Evolutionary conservation across 208 protist species (phyloP).

Genomic region (Leishmania mexicana): DNA sequence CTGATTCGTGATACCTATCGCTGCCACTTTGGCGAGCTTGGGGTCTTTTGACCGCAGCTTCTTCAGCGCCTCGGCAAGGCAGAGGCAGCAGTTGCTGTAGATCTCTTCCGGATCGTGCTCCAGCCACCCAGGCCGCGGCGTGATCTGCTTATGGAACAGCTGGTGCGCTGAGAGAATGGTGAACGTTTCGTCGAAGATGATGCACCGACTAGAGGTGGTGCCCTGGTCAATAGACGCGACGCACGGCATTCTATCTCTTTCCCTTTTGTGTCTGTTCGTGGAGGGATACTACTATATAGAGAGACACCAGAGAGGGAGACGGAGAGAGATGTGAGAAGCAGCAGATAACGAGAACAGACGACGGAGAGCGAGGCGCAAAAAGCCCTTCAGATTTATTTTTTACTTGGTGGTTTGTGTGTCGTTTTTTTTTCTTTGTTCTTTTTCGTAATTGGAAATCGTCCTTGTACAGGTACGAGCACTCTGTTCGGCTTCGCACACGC

Average conservation of each 20-base stretch:
- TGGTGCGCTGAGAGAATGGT: constrained; percentile 76
- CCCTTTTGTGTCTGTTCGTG: not conserved
- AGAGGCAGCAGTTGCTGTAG: constrained; percentile 70
- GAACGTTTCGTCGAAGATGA: constrained; percentile 90
- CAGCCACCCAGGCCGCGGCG: constrained; percentile 92
- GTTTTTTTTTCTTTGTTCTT: not conserved
- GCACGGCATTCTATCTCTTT: constrained; percentile 58
- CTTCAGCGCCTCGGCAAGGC: constrained; percentile 68
- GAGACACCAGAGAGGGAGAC: not conserved
- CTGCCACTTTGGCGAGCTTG: constrained; percentile 54
- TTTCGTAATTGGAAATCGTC: not conserved
- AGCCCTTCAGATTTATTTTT: no score
- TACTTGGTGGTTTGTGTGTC: not conserved
- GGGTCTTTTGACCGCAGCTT: constrained; percentile 45
- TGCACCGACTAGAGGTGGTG: constrained; percentile 94
- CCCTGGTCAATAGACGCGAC: constrained; percentile 95
- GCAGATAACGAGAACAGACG: not conserved
- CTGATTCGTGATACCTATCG: constrained; percentile 98
- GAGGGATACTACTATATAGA: not conserved
- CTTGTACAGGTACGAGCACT: not conserved
- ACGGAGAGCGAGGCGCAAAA: not conserved
- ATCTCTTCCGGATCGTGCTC: constrained; percentile 97
- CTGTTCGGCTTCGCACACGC: not conserved
- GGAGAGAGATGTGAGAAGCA: not conserved
- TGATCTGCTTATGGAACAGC: constrained; percentile 76